Base-by-base conservation (phyloP, 2,329 filamentous ascomycete species). In the Colletotrichum sp. region DNA sequence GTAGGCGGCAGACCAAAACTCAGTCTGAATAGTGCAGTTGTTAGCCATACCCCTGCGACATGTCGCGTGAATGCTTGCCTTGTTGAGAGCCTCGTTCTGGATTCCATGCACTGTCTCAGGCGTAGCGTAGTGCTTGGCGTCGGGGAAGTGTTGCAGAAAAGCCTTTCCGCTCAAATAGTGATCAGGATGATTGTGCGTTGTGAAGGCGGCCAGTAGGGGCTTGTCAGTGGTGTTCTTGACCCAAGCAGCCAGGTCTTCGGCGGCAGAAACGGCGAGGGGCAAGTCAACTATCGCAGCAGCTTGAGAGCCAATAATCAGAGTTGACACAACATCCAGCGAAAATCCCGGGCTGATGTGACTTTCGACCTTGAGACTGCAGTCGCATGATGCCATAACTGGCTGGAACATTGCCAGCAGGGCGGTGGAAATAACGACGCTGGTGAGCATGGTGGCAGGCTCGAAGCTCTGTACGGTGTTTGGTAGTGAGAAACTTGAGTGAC, bases 301-400 rank as follows among this genome's bases (percentile, higher is more conserved):
- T 34, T 74, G 26, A 7, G 75, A 74, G 15, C 75, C 70, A 15
- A 74, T 49, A n/a, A 76, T 63, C 26, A 74, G 36, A 1, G 75
- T 63, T 10, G 75, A 76, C 8, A 76, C 75, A 26, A 76, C 21
- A 16, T 76, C 75, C 12, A 76, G 13, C 8, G 75, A 76, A 12
- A 34, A 12, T 7, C 60, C 71, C 6, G 44, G 21, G 66, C 63
- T 76, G 52, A 74, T 13, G 52, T 32, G 34, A 24, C n/a, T 66
- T 26, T 74, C 66, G 13, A 74, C 60, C 26, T 15, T 26, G 10
- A 70, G 57, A n/a, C 26, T 52, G 21, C 55, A 52, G 8, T 32
- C 24, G 67, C 36, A 62, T 8, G 57, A 36, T 8, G 67, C 67
- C 16, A 5, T 24, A 5, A 52, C 49, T 36, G n/a, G 49, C 44